A percentile compares a stretch with the other conserved stretches of the same genome.
Evolutionary conservation across 768 basidiomycete genomes (phyloP).

Genomic region (Tricholoma hemisulphureum): DNA sequence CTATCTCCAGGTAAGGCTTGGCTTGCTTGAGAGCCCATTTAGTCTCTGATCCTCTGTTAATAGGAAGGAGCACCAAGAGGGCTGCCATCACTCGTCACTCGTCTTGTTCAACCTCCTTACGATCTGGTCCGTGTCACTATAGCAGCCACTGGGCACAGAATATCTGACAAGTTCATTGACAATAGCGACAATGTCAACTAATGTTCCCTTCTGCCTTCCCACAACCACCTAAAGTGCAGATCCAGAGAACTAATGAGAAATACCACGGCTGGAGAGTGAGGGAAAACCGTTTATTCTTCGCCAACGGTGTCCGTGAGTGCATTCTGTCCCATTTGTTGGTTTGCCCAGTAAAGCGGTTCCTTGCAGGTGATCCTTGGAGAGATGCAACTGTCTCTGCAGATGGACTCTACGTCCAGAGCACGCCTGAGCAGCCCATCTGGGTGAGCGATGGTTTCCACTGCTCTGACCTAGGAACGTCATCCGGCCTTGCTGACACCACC

Average conservation of each 20-base stretch:
- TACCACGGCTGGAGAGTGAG: conserved; percentile 66
- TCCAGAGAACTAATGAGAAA: conserved; percentile 40
- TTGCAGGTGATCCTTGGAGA: conserved; percentile 69
- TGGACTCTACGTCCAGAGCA: conserved; percentile 44
- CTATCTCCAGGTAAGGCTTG: conserved; percentile 42
- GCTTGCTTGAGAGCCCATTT: background rate
- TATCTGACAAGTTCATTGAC: background rate
- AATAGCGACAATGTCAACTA: conserved; percentile 65
- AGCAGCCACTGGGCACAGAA: background rate
- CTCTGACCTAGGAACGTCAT: conserved; percentile 50
- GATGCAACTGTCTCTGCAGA: conserved; percentile 66
- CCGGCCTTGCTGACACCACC: conserved; percentile 47
- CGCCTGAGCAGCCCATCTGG: conserved; percentile 53
- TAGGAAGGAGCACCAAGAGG: conserved; percentile 43
- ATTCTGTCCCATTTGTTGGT: background rate
- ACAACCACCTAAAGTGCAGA: conserved; percentile 42
- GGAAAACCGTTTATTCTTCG: conserved; percentile 62
- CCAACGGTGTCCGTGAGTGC: conserved; percentile 62
- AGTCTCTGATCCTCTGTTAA: background rate
- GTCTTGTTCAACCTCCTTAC: conserved; percentile 53
- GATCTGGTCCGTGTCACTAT: conserved; percentile 42
- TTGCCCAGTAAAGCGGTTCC: background rate
- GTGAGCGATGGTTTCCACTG: conserved; percentile 66
- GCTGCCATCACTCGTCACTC: conserved; percentile 48
- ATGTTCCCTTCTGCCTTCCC: conserved; percentile 65